Conservation (phyloP, 768 basidiomycete genomes). For the Coprinopsis strossmayeri region DNA sequence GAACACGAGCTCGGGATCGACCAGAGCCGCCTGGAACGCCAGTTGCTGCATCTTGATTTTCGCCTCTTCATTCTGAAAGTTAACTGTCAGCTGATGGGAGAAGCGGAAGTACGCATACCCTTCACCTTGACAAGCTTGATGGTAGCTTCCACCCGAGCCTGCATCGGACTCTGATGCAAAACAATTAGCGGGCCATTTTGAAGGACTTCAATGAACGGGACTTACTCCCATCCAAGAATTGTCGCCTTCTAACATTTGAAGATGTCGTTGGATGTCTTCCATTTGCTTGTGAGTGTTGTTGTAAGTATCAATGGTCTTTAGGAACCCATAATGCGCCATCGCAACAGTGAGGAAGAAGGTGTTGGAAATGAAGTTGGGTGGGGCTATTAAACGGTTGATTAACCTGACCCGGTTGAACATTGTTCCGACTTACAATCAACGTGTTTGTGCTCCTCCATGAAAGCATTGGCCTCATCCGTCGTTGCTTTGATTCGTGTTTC, state of each 20-base stretch:
- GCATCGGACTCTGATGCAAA: constrained; percentile 50
- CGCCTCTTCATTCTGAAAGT: constrained; percentile 56
- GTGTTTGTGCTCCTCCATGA: constrained; percentile 48
- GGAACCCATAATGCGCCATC: constrained; percentile 84
- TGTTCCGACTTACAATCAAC: constrained; percentile 32
- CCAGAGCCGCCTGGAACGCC: constrained; percentile 78
- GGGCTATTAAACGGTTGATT: constrained; percentile 13
- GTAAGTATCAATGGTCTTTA: constrained; percentile 72
- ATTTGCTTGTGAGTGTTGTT: constrained; percentile 68
- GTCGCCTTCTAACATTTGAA: constrained; percentile 71
- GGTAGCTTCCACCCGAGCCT: constrained; percentile 70
- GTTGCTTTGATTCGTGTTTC: constrained; percentile 94
- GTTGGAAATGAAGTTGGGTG: constrained; percentile 91
- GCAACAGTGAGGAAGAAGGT: constrained; percentile 87
- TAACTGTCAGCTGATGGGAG: too few relatives aligned
- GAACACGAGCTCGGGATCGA: constrained; percentile 80
- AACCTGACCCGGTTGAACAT: too few relatives aligned
- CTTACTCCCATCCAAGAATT: constrained; percentile 76
- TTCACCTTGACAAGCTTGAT: constrained; percentile 77
- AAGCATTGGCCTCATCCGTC: constrained; percentile 75
- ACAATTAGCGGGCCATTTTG: not conserved
- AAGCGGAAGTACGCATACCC: too few relatives aligned
- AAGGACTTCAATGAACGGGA: not conserved
- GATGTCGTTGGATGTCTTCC: constrained; percentile 70
- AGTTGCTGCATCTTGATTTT: constrained; percentile 68